These are phyloP conservation scores for Trichoderma sp. DNA, from an alignment of 2,329 filamentous ascomycete genomes.

Conservation along the genomic window DNA sequence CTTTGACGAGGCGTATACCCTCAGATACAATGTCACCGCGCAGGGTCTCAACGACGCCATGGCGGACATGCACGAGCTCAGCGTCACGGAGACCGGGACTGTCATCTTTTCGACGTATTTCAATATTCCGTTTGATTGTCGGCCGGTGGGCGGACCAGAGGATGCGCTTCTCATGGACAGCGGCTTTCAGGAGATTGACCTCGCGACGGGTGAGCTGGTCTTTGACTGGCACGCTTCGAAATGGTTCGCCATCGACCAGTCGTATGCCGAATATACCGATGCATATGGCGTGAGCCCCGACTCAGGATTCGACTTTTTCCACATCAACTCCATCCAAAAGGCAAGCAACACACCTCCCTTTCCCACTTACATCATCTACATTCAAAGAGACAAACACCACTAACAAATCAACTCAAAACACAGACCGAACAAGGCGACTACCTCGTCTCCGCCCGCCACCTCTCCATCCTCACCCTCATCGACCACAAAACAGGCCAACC, in stretches of 20 bases:
- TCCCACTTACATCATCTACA: no score
- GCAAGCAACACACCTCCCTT: background rate
- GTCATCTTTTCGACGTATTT: conserved; percentile 17
- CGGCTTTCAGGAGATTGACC: conserved; percentile 15
- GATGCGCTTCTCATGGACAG: conserved; percentile 20
- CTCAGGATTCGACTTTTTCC: conserved; percentile 19
- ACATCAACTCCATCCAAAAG: conserved; percentile 14
- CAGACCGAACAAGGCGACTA: conserved; percentile 18
- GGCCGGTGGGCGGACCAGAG: background rate
- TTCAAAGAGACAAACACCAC: no score
- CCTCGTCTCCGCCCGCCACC: conserved; percentile 15
- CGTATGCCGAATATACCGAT: background rate
- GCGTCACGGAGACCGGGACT: background rate
- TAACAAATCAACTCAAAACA: no score
- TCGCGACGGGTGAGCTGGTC: background rate
- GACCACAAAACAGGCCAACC: conserved; percentile 10
- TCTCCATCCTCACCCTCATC: conserved; percentile 9
- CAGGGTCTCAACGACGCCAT: conserved; percentile 39
- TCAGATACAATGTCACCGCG: conserved; percentile 39
- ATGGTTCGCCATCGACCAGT: background rate
- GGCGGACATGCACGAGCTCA: conserved; percentile 32
- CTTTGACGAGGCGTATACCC: conserved; percentile 13
- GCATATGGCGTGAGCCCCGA: conserved; percentile 6
- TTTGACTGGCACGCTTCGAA: conserved; percentile 17
- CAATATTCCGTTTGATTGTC: conserved; percentile 9